Evolutionary conservation across 164 flowering plant genomes (phyloP).

Genomic region (Nelumbo lutea): DNA sequence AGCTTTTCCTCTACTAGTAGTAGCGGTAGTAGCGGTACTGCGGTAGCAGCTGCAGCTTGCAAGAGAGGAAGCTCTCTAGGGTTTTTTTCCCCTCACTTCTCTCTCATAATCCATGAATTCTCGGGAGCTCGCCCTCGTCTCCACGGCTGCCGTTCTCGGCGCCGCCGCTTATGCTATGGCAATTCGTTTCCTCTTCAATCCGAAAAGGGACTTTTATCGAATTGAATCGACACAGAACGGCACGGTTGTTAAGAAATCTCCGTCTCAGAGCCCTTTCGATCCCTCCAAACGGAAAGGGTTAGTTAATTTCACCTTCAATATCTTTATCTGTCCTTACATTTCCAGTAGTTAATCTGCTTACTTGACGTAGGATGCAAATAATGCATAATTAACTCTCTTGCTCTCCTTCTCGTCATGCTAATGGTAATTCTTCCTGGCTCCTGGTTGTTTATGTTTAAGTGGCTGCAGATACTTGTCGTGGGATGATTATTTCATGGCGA

Average conservation of each 20-base stretch:
- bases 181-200: slow-evolving; percentile 33
- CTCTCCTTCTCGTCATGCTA: no score
- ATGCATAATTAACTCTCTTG: no score
- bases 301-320: background rate
- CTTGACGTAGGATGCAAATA: no score
- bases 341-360: background rate
- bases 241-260: slow-evolving; percentile 6
- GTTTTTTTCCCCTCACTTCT: background rate
- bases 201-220: slow-evolving; percentile 15
- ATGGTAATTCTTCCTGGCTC: background rate
- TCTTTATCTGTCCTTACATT: background rate
- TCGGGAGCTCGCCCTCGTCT: slow-evolving; percentile 42
- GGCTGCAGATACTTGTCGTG: slow-evolving; percentile 70
- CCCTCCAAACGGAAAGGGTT: slow-evolving; percentile 75
- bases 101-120: slow-evolving; percentile 36
- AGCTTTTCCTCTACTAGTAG: no score
- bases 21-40: no score
- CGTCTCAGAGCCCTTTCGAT: slow-evolving; percentile 49
- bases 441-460: background rate
- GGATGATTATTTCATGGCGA: slow-evolving; percentile 98
- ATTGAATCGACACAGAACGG: slow-evolving; percentile 15
- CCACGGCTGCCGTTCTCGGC: slow-evolving; percentile 51
- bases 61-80: background rate
- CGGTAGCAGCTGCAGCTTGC: no score
- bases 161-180: slow-evolving; percentile 50